Evolutionary conservation across 2,329 filamentous ascomycete genomes (phyloP), one percentile per base, ranked within the genome.

Genomic region (Neofusicoccum parvum): DNA sequence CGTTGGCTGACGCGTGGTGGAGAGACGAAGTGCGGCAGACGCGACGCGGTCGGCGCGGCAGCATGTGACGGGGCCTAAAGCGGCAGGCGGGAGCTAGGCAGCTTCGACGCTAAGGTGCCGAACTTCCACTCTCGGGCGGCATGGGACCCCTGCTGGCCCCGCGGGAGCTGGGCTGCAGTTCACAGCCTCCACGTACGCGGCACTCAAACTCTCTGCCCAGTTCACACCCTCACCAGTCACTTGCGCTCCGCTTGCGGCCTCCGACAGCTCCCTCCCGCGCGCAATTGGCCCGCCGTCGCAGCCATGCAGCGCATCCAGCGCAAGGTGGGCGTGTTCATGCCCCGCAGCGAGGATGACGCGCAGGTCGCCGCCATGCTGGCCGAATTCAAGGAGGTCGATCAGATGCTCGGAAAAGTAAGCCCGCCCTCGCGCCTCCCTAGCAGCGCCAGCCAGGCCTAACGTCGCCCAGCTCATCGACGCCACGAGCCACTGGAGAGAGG

Each of bases 331-430:
- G 89, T 86, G 77, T 86, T 94, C 74, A 84, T 88, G 79, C 87
- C 86, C 73, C 86, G 88, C 68, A 87, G 88, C 27, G 90, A 89
- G 65, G 90, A 95, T 77, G 90, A 92, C 74, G 89, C 89, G 69
- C 90, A 92, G 73, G 88, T 94, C 51, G 88, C 89, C 11, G 85
- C 89, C 50, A 82, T 95, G 63, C 80, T 96, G 65, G 89, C 87
- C 71, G 92, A 95, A 73, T 95, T 93, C 74, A 90, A 92, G 70
- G 89, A 94, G 76, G 90, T 89, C 32, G 90, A 95, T 76, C 86
- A 86, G 70, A 85, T 94, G 74, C 83, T 95, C 68, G 84, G 86
- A 69, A 88, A 88, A 83, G 91, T 92, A 81, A 66, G 65, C 58
- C 67, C 67, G 41, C 50, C 64, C 51, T 36, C 32, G n/a, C 56